Evolutionary conservation across 345 rosid species (phyloP), one percentile per base, ranked within the genome.

Genomic region (Garcia nutans): DNA sequence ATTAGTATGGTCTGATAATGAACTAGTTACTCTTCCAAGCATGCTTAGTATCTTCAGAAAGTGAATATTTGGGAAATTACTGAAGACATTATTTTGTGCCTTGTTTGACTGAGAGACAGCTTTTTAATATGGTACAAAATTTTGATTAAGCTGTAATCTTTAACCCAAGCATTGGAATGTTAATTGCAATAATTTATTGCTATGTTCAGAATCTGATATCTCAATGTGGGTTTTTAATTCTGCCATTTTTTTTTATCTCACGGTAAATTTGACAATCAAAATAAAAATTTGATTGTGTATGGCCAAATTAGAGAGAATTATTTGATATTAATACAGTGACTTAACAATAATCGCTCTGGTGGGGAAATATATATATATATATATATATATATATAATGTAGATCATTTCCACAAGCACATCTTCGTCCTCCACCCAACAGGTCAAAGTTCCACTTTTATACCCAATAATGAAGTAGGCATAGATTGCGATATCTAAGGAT

Each of bases 1-100:
- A 90, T 78, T 68, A 45, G 23, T 33, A 0, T 89, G 60, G 93
- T 91, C 22, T 97, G 93, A 70, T 93, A 95, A 1, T 68, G 97
- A 95, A 74, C 86, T 95, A 44, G 94, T 95, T 57, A 92, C 84
- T 69, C 96, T 93, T 68, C 78, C 86, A 84, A 86, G 64, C 31
- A 33, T 87, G 85, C 88, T 79, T 68, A 41, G 20, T 70, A 69
- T 78, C 19, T 26, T 55, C 58, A 78, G 85, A 62, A 66, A 69
- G 82, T 77, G 83, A 82, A 85, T 80, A 81, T 71, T 71, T 75
- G 66, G 23, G 26, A 71, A 71, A 70, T 73, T 59, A 45, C 11
- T 24, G 10, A 26, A 62, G 80, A 78, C 50, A 79, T 72, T 80
- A 72, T 82, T 57, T 54, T 65, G 62, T 60, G 68, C 77, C 64